Evolutionary conservation across 805 yeast genomes (phyloP).

Genomic region (Diddensiella caesifluorescens): DNA sequence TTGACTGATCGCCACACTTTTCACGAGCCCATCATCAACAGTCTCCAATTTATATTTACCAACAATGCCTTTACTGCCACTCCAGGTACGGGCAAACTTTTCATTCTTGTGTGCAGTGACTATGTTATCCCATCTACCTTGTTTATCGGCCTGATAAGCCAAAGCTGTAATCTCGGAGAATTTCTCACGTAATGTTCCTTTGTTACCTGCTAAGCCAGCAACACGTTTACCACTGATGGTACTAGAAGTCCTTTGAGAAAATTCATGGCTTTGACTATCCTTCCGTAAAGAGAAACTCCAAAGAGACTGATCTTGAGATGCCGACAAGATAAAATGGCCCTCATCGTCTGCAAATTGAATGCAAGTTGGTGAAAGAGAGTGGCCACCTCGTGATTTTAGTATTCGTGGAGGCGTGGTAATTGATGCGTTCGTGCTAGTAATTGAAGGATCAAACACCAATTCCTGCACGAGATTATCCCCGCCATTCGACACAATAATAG

Average conservation of each 20-base stretch:
- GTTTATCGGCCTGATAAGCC: conserved; percentile 67
- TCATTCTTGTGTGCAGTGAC: conserved; percentile 85
- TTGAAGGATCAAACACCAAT: conserved; percentile 86
- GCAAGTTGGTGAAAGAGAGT: conserved; percentile 78
- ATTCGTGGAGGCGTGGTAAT: conserved; percentile 86
- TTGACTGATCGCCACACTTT: conserved; percentile 71
- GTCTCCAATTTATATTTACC: conserved; percentile 70
- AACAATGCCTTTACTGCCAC: conserved; percentile 66
- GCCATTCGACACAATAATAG: conserved; percentile 82
- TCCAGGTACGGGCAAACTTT: conserved; percentile 86
- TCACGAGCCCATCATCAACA: conserved; percentile 71
- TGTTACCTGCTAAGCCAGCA: conserved; percentile 33
- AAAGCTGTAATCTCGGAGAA: conserved; percentile 70
- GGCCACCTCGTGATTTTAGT: conserved; percentile 95
- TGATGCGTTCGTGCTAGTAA: conserved; percentile 45
- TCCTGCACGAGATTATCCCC: conserved; percentile 88
- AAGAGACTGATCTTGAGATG: conserved; percentile 77
- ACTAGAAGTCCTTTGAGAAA: conserved; percentile 60
- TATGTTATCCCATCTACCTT: conserved; percentile 91
- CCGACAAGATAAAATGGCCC: conserved; percentile 80
- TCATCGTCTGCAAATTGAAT: conserved; percentile 72
- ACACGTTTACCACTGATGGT: conserved; percentile 34
- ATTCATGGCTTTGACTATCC: conserved; percentile 92
- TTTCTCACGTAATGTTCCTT: conserved; percentile 50
- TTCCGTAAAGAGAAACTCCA: conserved; percentile 93